Evolutionary conservation across 2,329 filamentous ascomycete genomes (phyloP).

Genomic region (Clonostachys rosea): DNA sequence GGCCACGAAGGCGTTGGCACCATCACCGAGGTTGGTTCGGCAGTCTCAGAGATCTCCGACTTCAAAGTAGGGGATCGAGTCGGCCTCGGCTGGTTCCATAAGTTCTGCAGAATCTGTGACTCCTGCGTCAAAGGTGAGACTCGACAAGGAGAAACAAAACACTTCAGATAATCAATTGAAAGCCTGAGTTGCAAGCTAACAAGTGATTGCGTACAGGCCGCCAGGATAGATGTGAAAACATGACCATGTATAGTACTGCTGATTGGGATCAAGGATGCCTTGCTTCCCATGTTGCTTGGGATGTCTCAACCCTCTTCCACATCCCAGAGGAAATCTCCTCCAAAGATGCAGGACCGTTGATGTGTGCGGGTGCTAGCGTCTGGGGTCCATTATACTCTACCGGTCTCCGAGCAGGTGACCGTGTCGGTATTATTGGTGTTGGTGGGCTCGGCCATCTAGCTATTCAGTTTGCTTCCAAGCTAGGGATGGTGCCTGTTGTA

Average conservation of each 20-base stretch:
- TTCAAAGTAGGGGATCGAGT: constrained; percentile 59
- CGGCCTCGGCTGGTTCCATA: constrained; percentile 38
- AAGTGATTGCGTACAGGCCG: constrained; percentile 16
- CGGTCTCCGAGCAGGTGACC: constrained; percentile 44
- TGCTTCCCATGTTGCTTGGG: constrained; percentile 33
- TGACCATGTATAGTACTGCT: constrained; percentile 22
- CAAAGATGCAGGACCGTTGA: constrained; percentile 48
- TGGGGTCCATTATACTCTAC: constrained; percentile 60
- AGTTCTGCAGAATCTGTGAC: constrained; percentile 26
- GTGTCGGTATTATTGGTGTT: constrained; percentile 48
- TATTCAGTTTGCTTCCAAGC: constrained; percentile 63
- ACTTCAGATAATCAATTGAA: neutral
- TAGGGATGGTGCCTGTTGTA: constrained; percentile 37
- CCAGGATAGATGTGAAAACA: constrained; percentile 24
- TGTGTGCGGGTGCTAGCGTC: constrained; percentile 62
- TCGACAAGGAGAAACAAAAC: no score
- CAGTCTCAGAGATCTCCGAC: constrained; percentile 5
- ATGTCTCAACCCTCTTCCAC: constrained; percentile 34
- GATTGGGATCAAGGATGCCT: constrained; percentile 37
- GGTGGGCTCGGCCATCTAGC: constrained; percentile 35
- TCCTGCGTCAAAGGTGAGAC: constrained; percentile 18
- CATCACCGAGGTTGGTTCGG: constrained; percentile 1
- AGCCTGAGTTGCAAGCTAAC: neutral
- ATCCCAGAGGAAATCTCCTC: constrained; percentile 34
- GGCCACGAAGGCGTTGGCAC: constrained; percentile 63